Percentiles rank a stretch among this genome's conserved stretches.
Conservation (phyloP, 169 alveolate species). For the Perkinsus marinus region DNA sequence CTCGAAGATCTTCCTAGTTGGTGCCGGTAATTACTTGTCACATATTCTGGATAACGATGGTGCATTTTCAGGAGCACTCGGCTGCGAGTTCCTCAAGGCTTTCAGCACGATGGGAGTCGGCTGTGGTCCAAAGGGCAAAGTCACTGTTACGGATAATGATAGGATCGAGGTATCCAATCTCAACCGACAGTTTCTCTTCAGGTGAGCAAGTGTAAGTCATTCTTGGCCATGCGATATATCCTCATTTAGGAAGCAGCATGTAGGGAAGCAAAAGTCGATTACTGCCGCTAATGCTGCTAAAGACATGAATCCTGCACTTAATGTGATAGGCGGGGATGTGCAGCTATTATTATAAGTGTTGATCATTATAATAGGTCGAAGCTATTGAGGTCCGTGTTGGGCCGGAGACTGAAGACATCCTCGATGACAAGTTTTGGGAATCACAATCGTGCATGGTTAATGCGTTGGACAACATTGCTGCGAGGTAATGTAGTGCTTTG, state of each 20-base stretch:
- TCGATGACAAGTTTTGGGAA: slow-evolving; percentile 96
- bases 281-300: slow-evolving; percentile 66
- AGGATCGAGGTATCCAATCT: slow-evolving; percentile 89
- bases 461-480: slow-evolving; percentile 84
- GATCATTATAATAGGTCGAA: neutral
- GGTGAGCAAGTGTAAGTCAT: slow-evolving; percentile 56
- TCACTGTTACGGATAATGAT: slow-evolving; percentile 93
- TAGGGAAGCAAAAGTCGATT: slow-evolving; percentile 45
- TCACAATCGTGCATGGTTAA: slow-evolving; percentile 79
- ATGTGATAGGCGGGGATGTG: slow-evolving; percentile 31
- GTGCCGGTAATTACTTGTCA: slow-evolving; percentile 15
- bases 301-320: slow-evolving; percentile 64
- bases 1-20: slow-evolving; percentile 51
- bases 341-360: neutral
- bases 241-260: slow-evolving; percentile 20
- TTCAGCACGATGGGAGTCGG: slow-evolving; percentile 92
- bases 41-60: slow-evolving; percentile 12
- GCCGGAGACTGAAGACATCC: slow-evolving; percentile 83
- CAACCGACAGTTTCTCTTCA: slow-evolving; percentile 91
- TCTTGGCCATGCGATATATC: slow-evolving; percentile 7
- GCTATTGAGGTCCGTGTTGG: slow-evolving; percentile 76
- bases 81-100: slow-evolving; percentile 92
- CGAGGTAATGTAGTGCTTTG: slow-evolving; percentile 18
- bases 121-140: slow-evolving; percentile 57
- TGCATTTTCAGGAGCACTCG: slow-evolving; percentile 98